phyloP scores from a whole-genome alignment of 2,329 filamentous ascomycete species.

The Apiospora malaysiana region DNA sequence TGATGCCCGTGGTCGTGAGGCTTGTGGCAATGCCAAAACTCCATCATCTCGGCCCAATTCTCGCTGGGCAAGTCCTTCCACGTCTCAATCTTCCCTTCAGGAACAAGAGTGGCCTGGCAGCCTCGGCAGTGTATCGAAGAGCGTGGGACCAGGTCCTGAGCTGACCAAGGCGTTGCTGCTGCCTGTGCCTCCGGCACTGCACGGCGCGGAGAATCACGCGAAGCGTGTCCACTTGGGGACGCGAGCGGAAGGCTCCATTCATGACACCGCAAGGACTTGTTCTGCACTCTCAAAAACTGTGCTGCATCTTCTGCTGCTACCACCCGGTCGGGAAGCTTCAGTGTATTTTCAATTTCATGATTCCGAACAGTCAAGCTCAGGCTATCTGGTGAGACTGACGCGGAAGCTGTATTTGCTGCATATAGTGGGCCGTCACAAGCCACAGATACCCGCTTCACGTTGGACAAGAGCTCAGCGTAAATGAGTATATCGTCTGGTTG shows the following conservation, averaged over 20 bases:
- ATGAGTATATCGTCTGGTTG: constrained; percentile 43
- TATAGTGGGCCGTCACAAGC: constrained; percentile 56
- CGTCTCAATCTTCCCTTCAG: constrained; percentile 45
- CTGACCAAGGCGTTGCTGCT: constrained; percentile 58
- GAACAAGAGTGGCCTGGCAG: constrained; percentile 48
- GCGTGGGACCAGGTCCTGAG: constrained; percentile 49
- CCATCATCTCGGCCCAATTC: constrained; percentile 99
- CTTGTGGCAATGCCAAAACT: constrained; percentile 99
- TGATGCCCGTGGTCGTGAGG: constrained; percentile 65
- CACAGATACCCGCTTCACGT: constrained; percentile 69
- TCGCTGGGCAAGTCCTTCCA: constrained; percentile 97
- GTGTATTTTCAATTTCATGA: constrained; percentile 43
- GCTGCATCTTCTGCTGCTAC: constrained; percentile 35
- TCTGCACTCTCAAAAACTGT: neutral
- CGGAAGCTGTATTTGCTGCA: constrained; percentile 48
- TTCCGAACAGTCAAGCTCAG: constrained; percentile 55
- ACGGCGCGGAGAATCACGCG: constrained; percentile 27
- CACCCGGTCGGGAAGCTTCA: constrained; percentile 50
- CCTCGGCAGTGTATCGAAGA: constrained; percentile 50
- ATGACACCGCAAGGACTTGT: constrained; percentile 37
- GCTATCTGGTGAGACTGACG: constrained; percentile 52
- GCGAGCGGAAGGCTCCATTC: constrained; percentile 60
- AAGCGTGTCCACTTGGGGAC: neutral
- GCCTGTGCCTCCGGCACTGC: constrained; percentile 42
- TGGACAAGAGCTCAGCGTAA: constrained; percentile 69